A percentile compares a stretch with the other conserved stretches of the same genome.
phyloP scores from a whole-genome alignment of 495 filamentous ascomycete genomes.

The Stereocaulon alpinum region DNA sequence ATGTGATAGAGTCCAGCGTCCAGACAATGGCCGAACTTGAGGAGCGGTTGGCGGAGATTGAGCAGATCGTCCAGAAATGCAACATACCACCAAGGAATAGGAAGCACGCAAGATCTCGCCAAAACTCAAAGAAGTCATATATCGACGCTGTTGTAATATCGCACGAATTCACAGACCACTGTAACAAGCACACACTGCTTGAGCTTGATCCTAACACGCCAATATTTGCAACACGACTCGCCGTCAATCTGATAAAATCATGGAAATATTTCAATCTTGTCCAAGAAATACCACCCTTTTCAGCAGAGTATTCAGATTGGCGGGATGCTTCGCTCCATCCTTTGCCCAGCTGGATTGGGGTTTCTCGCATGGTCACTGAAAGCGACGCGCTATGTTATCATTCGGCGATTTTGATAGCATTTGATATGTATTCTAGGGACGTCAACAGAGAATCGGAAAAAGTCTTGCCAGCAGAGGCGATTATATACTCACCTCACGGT shows the following conservation, averaged over 20 bases:
- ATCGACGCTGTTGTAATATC: constrained; percentile 41
- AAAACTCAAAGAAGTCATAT: constrained; percentile 13
- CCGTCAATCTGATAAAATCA: constrained; percentile 35
- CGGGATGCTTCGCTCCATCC: constrained; percentile 25
- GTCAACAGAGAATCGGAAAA: constrained; percentile 13
- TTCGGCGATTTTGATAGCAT: constrained; percentile 41
- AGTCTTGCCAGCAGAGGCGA: constrained; percentile 29
- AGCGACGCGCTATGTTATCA: constrained; percentile 41
- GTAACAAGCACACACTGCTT: constrained; percentile 41
- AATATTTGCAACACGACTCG: constrained; percentile 39
- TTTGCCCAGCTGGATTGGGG: constrained; percentile 41
- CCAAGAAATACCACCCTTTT: constrained; percentile 25
- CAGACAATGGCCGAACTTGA: constrained; percentile 32
- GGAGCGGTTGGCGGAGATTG: constrained; percentile 23
- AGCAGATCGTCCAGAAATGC: constrained; percentile 25
- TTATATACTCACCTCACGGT: constrained; percentile 51
- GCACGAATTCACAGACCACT: constrained; percentile 52
- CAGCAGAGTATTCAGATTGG: constrained; percentile 29
- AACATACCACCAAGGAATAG: background rate
- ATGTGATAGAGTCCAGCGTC: constrained; percentile 36
- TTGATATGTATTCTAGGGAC: constrained; percentile 22
- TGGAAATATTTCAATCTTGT: constrained; percentile 42
- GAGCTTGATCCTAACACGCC: constrained; percentile 37
- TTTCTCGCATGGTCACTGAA: constrained; percentile 35
- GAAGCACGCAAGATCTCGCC: background rate